Evolutionary conservation across 495 filamentous ascomycete species (phyloP).

Genomic region (Talaromyces adpressus): DNA sequence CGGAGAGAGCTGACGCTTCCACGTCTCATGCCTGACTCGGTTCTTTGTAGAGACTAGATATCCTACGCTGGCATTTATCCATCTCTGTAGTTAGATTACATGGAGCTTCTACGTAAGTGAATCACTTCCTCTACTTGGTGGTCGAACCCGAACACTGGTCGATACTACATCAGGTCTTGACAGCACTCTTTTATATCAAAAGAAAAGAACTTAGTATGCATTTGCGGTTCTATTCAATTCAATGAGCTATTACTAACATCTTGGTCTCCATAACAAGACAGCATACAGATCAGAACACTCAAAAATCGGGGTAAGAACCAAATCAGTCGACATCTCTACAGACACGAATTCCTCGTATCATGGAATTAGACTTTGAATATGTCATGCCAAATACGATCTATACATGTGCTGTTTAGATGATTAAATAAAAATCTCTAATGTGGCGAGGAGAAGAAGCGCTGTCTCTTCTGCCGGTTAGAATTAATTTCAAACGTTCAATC

Average conservation of each 20-base stretch:
- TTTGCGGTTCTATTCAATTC: no score
- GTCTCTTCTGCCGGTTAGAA: neutral
- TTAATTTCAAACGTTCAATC: no score
- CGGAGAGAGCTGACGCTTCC: neutral
- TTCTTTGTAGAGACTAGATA: neutral
- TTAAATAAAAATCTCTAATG: neutral
- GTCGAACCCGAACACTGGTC: no score
- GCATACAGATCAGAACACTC: neutral
- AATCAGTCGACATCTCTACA: neutral
- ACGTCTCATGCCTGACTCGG: neutral
- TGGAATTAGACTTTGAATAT: neutral
- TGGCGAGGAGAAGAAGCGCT: neutral
- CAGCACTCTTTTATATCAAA: neutral
- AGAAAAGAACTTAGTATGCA: no score
- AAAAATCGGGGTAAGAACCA: neutral
- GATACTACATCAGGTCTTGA: no score
- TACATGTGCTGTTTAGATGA: neutral
- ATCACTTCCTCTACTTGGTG: neutral
- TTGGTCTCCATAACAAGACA: neutral
- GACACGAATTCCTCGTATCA: neutral
- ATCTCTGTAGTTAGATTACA: neutral
- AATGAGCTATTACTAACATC: neutral
- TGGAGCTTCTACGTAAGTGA: neutral
- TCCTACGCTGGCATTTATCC: neutral
- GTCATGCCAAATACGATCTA: neutral